A percentile compares a stretch with the other conserved stretches of the same genome.
These are phyloP conservation scores for Veloporphyrellus conicus DNA, from an alignment of 1,284 basidiomycete species.

Conservation along the genomic window DNA sequence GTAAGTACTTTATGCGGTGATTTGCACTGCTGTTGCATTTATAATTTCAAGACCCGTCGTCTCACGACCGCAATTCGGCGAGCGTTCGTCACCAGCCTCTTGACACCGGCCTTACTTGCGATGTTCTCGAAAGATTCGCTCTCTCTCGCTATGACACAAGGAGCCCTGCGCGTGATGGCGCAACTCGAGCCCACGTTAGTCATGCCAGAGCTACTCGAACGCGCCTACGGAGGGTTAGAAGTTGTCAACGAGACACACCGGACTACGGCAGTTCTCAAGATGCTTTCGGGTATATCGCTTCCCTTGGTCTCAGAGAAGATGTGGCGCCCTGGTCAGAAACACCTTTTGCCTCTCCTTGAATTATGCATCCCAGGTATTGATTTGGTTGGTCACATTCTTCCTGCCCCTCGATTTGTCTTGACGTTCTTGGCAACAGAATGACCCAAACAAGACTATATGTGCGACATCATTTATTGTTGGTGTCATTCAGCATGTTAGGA, in stretches of 20 bases:
- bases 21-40: background rate
- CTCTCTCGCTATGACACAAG: slow-evolving; percentile 66
- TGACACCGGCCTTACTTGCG: slow-evolving; percentile 85
- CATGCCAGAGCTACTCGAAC: slow-evolving; percentile 90
- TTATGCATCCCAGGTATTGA: slow-evolving; percentile 90
- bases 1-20: slow-evolving; percentile 38
- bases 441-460: slow-evolving; percentile 86
- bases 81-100: slow-evolving; percentile 77
- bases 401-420: background rate
- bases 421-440: slow-evolving; percentile 56
- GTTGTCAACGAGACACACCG: slow-evolving; percentile 93
- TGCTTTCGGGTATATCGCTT: slow-evolving; percentile 77
- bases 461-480: slow-evolving; percentile 78
- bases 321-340: slow-evolving; percentile 85
- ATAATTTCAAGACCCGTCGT: slow-evolving; percentile 52
- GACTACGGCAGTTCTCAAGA: slow-evolving; percentile 86
- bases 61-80: slow-evolving; percentile 81
- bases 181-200: slow-evolving; percentile 83
- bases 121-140: slow-evolving; percentile 92
- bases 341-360: slow-evolving; percentile 85
- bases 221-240: slow-evolving; percentile 88
- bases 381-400: slow-evolving; percentile 45
- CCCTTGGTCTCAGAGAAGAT: slow-evolving; percentile 75
- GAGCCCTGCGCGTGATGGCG: slow-evolving; percentile 68
- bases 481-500: slow-evolving; percentile 74